These are phyloP conservation scores for Rhizophora apiculata DNA, from an alignment of 345 rosid species.

Conservation along the genomic window DNA sequence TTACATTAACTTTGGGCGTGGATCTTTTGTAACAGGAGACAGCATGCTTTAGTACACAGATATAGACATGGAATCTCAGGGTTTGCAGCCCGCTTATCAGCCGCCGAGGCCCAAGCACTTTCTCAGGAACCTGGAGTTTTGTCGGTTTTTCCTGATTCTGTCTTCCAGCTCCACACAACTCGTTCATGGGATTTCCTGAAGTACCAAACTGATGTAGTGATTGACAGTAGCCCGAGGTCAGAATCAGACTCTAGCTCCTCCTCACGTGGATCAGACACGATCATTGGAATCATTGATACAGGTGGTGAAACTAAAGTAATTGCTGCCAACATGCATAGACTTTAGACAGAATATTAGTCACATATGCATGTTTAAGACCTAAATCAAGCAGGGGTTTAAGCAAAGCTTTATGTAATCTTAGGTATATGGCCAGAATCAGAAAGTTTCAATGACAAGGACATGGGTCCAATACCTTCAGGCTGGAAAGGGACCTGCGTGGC, in stretches of 20 bases:
- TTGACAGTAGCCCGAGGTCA: constrained; percentile 41
- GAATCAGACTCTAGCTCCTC: constrained; percentile 29
- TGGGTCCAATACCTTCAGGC: constrained; percentile 53
- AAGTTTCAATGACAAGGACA: constrained; percentile 63
- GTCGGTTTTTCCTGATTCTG: constrained; percentile 66
- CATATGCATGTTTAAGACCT: not conserved
- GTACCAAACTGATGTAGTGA: constrained; percentile 47
- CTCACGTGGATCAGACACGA: constrained; percentile 34
- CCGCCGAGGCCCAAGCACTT: constrained; percentile 54
- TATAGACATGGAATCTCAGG: constrained; percentile 70
- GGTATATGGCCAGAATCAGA: constrained; percentile 90
- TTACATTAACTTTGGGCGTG: no score
- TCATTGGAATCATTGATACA: constrained; percentile 73
- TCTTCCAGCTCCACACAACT: constrained; percentile 70
- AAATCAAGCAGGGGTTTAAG: not conserved
- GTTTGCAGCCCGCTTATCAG: constrained; percentile 70
- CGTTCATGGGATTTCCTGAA: constrained; percentile 94
- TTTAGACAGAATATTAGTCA: no score
- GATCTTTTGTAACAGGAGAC: constrained; percentile 36
- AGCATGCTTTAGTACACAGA: constrained; percentile 38
- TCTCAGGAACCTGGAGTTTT: constrained; percentile 59
- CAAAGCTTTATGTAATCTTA: constrained; percentile 9
- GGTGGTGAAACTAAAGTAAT: constrained; percentile 46
- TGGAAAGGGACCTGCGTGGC: constrained; percentile 75
- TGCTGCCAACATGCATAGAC: no score